phyloP scores from a whole-genome alignment of 2,329 filamentous ascomycete genomes.

The Nemania abortiva region DNA sequence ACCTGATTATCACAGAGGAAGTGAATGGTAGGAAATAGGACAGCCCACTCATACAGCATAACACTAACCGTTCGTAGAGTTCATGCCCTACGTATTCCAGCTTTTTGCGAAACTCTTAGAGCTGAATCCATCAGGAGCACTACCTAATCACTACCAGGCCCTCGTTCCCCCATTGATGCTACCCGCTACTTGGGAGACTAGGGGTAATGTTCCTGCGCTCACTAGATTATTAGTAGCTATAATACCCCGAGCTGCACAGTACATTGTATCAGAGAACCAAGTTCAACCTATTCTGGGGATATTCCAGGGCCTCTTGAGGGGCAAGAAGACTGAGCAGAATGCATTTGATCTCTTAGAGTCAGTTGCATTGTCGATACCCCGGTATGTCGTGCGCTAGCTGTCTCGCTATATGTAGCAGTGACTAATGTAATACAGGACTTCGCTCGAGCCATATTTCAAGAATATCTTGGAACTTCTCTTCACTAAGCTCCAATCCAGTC shows the following conservation, averaged over 20 bases:
- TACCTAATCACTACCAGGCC: constrained; percentile 84
- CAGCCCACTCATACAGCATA: neutral
- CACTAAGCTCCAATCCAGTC: constrained; percentile 75
- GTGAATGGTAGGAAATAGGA: constrained; percentile 72
- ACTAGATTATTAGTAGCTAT: constrained; percentile 86
- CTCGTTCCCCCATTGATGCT: constrained; percentile 83
- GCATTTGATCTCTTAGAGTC: constrained; percentile 92
- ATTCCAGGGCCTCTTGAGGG: constrained; percentile 88
- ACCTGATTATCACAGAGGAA: constrained; percentile 81
- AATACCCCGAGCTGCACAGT: constrained; percentile 79
- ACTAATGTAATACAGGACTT: constrained; percentile 57
- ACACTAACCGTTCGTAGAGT: constrained; percentile 70
- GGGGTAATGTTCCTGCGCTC: constrained; percentile 92
- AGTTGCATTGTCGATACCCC: constrained; percentile 78
- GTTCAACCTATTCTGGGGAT: constrained; percentile 91
- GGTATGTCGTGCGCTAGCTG: constrained; percentile 61
- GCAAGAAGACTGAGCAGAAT: constrained; percentile 85
- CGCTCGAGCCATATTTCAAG: constrained; percentile 81
- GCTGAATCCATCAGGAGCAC: constrained; percentile 80
- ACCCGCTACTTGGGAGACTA: constrained; percentile 88
- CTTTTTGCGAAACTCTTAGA: constrained; percentile 92
- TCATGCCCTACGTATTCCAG: constrained; percentile 96
- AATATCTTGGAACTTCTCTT: constrained; percentile 86
- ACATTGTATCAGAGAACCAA: constrained; percentile 83
- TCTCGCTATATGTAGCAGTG: constrained; percentile 11